Evolutionary conservation across 2,329 filamentous ascomycete species (phyloP), one percentile per base, ranked within the genome.

Genomic region (Myriosclerotinia duriaeana): DNA sequence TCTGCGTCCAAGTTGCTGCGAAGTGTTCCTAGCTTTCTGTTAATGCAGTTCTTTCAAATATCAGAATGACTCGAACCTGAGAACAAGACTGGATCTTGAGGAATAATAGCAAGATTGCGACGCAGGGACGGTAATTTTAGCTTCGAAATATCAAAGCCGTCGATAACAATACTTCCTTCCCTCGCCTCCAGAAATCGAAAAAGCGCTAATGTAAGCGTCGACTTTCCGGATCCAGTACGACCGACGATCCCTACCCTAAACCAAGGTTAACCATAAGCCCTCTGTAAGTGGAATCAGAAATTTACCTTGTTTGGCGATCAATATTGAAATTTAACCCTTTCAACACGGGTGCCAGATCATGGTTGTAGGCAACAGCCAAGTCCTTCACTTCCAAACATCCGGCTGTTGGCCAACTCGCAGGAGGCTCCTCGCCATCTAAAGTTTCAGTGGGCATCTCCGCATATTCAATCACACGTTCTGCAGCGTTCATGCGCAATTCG

Each of bases 71-170:
- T 46, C 38, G 34, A 38, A 65, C 70, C 93, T 26, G 88, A 92
- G 79, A 97, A 97, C 0, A 97, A 82, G 0, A 93, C 97, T 63
- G 91, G 94, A 75, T 98, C 76, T 68, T 77, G 76, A 1, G 75
- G 75, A 46, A 77, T 76, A 54, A 77, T 73, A 4, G 74, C 71
- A 7, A 77, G 61, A 14, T 73, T 69, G 8, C 69, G 69, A 3
- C 75, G 71, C 17, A 77, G 69, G 34, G 70, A 69, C n/a, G 73
- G 70, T 15, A 77, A 68, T 15, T 73, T 73, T 59, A 76, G 68
- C 1, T 71, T 72, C 5, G 76, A 72, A 61, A 77, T 75, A 62
- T 77, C 72, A 7, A 74, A 54, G 5, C 72, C 74, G 65, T 75
- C 74, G 59, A 76, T 74, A 7, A 66, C 44, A 40, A 77, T 75